Conservation (phyloP, 228 moss, liverwort and hornwort species). For the Sphagnum fallax region DNA sequence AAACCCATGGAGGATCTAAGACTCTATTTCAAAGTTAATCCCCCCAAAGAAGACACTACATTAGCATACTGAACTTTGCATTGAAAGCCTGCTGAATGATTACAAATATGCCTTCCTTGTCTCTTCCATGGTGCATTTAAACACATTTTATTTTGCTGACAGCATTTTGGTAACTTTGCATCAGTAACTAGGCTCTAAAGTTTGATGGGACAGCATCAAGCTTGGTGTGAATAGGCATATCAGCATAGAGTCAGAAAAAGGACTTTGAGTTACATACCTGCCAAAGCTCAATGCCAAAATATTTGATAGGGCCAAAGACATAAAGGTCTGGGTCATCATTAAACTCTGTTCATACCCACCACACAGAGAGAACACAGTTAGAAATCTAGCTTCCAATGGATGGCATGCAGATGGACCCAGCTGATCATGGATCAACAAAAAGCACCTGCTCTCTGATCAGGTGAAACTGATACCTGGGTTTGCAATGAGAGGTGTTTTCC, state of each 20-base stretch:
- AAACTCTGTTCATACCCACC: slow-evolving; percentile 48
- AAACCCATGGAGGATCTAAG: slow-evolving; percentile 1
- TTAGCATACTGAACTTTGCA: background rate
- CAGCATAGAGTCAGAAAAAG: too few species aligned
- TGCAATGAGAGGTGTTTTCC: slow-evolving; percentile 70
- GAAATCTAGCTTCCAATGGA: background rate
- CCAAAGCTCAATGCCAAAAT: slow-evolving; percentile 93
- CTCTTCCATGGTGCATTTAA: too few species aligned
- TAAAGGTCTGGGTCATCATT: slow-evolving; percentile 84
- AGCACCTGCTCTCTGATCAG: background rate
- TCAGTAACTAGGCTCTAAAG: too few species aligned
- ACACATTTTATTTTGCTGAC: too few species aligned
- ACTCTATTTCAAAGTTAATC: background rate
- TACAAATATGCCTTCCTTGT: too few species aligned
- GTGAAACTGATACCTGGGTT: slow-evolving; percentile 56
- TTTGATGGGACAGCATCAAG: too few species aligned
- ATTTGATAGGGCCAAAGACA: slow-evolving; percentile 70
- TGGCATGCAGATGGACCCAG: background rate
- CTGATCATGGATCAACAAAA: background rate
- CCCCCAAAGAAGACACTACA: background rate
- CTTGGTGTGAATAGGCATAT: too few species aligned
- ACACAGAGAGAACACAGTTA: slow-evolving; percentile 7
- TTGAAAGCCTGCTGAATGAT: too few species aligned
- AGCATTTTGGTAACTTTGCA: too few species aligned
- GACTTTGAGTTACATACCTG: slow-evolving; percentile 24